Base-by-base conservation (phyloP, 192 early-diverging fungal species). In the Oehlia diaphana region DNA sequence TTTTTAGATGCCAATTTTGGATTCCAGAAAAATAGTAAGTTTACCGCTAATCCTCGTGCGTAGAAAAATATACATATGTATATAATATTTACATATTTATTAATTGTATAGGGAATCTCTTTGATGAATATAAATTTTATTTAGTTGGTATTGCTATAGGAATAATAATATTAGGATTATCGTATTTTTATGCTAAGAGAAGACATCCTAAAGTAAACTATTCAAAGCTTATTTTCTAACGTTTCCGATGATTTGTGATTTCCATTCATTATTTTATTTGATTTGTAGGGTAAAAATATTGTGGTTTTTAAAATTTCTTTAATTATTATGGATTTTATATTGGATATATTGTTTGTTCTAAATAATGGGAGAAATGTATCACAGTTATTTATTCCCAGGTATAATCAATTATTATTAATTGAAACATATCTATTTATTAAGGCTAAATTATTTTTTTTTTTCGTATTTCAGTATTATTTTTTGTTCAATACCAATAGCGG, bases 301-400 rank as follows among this genome's bases (percentile, higher is more conserved):
- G 19, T 33, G 3, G 21, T 73, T 5, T 73, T 73, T 33, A 73
- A 13, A 13, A n/a, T 73, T 47, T 8, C n/a, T n/a, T 73, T 73
- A 7, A 16, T 19, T n/a, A 28, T 73, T 9, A 39, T 12, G 21
- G 71, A 73, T 10, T 73, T 73, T 73, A 33, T 53, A 50, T 9
- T 73, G 5, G 71, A 73, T 53, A 28, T 73, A 21, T 13, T 53
- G 12, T 73, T 73, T 33, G 9, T 73, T 26, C 35, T 28, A 1
- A n/a, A 26, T 42, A 73, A 73, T 28, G 71, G 71, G 1, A 21
- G 13, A 44, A 39, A 50, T 26, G 42, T 73, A 3, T 9, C 23
- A 28, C 16, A 4, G 37, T 23, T 73, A 26, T 50, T 50, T 53
- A 14, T 73, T 14, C 71, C 71, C 9, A 73, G 71, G 71, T 73